Percentiles rank a stretch among this genome's conserved stretches.
Conservation (phyloP, 768 basidiomycete species). For the Tricholoma bakamatsutake region DNA sequence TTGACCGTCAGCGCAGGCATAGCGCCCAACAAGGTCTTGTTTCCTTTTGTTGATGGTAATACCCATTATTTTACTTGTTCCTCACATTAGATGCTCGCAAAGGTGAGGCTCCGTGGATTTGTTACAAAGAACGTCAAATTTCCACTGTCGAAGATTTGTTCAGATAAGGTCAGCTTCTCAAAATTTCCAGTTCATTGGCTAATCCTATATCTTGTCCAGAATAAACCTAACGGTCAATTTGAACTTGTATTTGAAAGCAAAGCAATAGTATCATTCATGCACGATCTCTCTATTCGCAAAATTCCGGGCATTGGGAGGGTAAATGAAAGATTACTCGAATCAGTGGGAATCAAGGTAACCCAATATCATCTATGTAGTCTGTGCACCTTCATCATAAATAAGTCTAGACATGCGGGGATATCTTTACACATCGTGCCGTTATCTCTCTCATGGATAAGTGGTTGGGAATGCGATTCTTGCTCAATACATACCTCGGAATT, state of each 20-base stretch:
- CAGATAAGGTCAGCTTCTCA: conserved; percentile 61
- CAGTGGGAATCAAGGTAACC: conserved; percentile 74
- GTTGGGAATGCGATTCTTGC: conserved; percentile 70
- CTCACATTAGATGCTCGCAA: conserved; percentile 75
- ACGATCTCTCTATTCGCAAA: conserved; percentile 76
- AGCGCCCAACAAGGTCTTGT: conserved; percentile 83
- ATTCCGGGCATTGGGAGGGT: conserved; percentile 90
- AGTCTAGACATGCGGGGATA: conserved; percentile 81
- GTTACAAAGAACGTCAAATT: background rate
- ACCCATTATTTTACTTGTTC: background rate
- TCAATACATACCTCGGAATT: conserved; percentile 81
- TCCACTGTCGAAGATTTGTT: conserved; percentile 62
- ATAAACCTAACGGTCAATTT: conserved; percentile 94
- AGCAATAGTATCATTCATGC: conserved; percentile 71
- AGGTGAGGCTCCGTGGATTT: conserved; percentile 41
- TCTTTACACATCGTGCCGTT: conserved; percentile 66
- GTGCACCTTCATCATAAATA: background rate
- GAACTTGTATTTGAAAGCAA: conserved; percentile 60
- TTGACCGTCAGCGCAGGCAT: conserved; percentile 94
- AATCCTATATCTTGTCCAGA: conserved; percentile 34
- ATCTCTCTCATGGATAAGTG: conserved; percentile 84
- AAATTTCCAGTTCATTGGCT: background rate
- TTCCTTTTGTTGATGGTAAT: conserved; percentile 4
- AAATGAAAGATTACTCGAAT: conserved; percentile 80
- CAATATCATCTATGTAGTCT: background rate